A percentile compares a stretch with the other conserved stretches of the same genome.
These are phyloP conservation scores for Claviceps purpurea DNA, from an alignment of 2,329 filamentous ascomycete species.

Conservation along the genomic window DNA sequence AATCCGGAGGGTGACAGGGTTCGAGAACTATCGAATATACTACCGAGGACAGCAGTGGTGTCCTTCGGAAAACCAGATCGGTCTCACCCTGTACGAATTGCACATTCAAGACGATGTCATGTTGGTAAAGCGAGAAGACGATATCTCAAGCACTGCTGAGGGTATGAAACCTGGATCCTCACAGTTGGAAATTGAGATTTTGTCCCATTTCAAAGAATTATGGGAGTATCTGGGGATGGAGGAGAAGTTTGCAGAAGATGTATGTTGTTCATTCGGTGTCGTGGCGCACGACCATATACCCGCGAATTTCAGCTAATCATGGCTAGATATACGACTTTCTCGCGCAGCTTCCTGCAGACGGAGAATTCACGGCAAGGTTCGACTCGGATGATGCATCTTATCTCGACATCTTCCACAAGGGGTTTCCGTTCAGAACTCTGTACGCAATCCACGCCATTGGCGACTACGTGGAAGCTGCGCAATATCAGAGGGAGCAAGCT, in stretches of 20 bases:
- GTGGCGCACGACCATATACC: neutral
- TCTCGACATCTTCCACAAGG: slow-evolving; percentile 51
- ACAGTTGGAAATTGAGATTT: slow-evolving; percentile 62
- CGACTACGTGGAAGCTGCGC: slow-evolving; percentile 40
- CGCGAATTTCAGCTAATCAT: slow-evolving; percentile 8
- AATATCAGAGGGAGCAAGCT: slow-evolving; percentile 19
- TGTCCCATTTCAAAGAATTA: slow-evolving; percentile 70
- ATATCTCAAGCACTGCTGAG: slow-evolving; percentile 27
- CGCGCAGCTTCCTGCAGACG: slow-evolving; percentile 54
- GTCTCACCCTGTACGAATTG: slow-evolving; percentile 54
- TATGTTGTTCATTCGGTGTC: slow-evolving; percentile 20
- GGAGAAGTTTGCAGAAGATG: slow-evolving; percentile 54
- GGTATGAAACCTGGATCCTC: slow-evolving; percentile 38
- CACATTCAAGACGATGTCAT: slow-evolving; percentile 51
- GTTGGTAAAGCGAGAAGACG: slow-evolving; percentile 47
- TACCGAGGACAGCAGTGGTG: slow-evolving; percentile 53
- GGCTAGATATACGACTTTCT: slow-evolving; percentile 56
- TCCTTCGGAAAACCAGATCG: slow-evolving; percentile 43
- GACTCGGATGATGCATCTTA: slow-evolving; percentile 38
- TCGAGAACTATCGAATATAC: slow-evolving; percentile 63
- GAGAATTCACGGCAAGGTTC: slow-evolving; percentile 46
- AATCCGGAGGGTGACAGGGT: slow-evolving; percentile 56
- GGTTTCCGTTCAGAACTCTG: slow-evolving; percentile 57
- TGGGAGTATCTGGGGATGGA: slow-evolving; percentile 70
- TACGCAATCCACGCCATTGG: slow-evolving; percentile 58